Conservation (phyloP, 1,284 basidiomycete genomes). For the Afroboletus lepidellus region DNA sequence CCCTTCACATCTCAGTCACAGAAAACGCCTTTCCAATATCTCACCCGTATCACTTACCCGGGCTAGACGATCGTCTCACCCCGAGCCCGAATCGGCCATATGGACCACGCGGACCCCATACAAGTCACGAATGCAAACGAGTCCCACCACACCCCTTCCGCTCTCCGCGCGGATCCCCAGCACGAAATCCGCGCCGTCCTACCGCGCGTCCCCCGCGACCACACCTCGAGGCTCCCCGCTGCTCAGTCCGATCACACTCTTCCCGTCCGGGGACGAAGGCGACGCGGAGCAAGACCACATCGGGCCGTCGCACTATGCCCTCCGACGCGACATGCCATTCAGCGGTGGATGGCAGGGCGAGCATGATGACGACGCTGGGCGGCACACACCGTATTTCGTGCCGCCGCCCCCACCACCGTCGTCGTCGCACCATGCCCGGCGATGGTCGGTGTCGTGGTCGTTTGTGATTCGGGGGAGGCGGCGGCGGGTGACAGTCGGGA, state of each 20-base stretch:
- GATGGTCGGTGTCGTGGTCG: slow-evolving; percentile 32
- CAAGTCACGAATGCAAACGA: slow-evolving; percentile 17
- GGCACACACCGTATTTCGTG: slow-evolving; percentile 22
- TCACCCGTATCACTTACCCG: slow-evolving; percentile 19
- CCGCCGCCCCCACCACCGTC: slow-evolving; percentile 29
- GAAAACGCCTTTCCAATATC: slow-evolving; percentile 17
- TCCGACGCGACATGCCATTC: slow-evolving; percentile 50
- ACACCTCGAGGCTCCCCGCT: slow-evolving; percentile 31
- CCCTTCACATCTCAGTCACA: slow-evolving; percentile 16
- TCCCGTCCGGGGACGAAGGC: slow-evolving; percentile 32
- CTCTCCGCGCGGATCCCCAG: slow-evolving; percentile 21
- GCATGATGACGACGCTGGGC: slow-evolving; percentile 14
- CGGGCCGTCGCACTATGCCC: slow-evolving; percentile 29
- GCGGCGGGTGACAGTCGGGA: slow-evolving; percentile 39
- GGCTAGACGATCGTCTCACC: slow-evolving; percentile 10
- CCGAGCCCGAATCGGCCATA: slow-evolving; percentile 35
- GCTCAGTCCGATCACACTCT: slow-evolving; percentile 34
- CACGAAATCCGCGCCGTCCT: slow-evolving; percentile 19
- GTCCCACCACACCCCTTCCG: slow-evolving; percentile 26
- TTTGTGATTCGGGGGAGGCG: slow-evolving; percentile 44
- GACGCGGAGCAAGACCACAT: slow-evolving; percentile 23
- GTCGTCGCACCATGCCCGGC: slow-evolving; percentile 17
- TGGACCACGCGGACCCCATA: slow-evolving; percentile 30
- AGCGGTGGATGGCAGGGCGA: slow-evolving; percentile 19
- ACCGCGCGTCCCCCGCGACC: slow-evolving; percentile 26